These are phyloP conservation scores for Wallemia mellicola DNA, from an alignment of 1,284 basidiomycete genomes.

Conservation along the genomic window DNA sequence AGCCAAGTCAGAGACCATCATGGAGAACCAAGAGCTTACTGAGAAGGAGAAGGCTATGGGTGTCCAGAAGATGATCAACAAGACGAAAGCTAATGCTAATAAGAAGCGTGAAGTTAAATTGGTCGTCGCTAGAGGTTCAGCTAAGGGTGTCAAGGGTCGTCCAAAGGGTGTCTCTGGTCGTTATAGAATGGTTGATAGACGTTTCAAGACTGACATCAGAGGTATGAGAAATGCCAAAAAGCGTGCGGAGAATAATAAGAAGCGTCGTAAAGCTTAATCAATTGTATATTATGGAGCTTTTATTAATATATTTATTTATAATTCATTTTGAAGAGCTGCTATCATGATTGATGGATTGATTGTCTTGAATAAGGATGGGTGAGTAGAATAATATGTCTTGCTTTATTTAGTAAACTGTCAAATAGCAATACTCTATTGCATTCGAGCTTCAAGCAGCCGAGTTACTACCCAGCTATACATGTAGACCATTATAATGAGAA, in stretches of 20 bases:
- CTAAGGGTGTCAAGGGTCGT: slow-evolving; percentile 68
- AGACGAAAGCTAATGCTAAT: slow-evolving; percentile 32
- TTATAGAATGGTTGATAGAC: slow-evolving; percentile 63
- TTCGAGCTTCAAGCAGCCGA: not conserved
- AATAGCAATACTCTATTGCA: not conserved
- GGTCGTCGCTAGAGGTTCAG: slow-evolving; percentile 69
- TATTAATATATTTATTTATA: not conserved
- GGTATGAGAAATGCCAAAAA: slow-evolving; percentile 8
- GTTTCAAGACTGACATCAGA: slow-evolving; percentile 9
- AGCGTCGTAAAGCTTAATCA: slow-evolving; percentile 9
- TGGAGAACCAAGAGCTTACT: slow-evolving; percentile 60
- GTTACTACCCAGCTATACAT: not conserved
- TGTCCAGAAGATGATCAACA: slow-evolving; percentile 69
- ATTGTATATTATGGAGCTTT: slow-evolving; percentile 5
- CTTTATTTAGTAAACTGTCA: not conserved
- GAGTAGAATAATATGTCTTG: not conserved
- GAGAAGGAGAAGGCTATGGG: slow-evolving; percentile 82
- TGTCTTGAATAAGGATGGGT: not conserved
- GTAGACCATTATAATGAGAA: not conserved
- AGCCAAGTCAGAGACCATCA: slow-evolving; percentile 88
- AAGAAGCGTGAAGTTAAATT: slow-evolving; percentile 47
- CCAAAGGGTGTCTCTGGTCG: slow-evolving; percentile 87
- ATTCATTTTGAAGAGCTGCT: not conserved
- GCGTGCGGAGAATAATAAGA: slow-evolving; percentile 10
- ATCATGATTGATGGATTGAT: not conserved